phyloP scores from a whole-genome alignment of 176 grass and related monocot species.

The Melocanna baccifera region DNA sequence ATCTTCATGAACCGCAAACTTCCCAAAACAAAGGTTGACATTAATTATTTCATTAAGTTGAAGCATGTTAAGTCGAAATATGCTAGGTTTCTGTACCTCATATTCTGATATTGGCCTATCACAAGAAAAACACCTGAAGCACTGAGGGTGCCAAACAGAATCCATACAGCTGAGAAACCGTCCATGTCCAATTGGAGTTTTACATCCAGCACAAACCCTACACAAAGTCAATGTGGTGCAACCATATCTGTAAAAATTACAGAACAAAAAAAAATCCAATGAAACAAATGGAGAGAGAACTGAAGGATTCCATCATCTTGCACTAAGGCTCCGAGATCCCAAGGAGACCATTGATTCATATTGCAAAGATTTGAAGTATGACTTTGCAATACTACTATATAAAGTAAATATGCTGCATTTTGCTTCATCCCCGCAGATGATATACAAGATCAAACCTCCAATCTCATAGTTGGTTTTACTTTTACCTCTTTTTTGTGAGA shows the following conservation, averaged over 20 bases:
- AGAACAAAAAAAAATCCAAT: neutral
- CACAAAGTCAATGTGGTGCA: constrained; percentile 24
- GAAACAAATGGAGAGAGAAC: neutral
- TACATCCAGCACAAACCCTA: constrained; percentile 86
- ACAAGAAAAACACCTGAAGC: constrained; percentile 68
- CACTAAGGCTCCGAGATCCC: constrained; percentile 1
- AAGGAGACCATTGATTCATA: constrained; percentile 1
- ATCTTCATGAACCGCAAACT: constrained; percentile 75
- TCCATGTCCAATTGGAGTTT: constrained; percentile 56
- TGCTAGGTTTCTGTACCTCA: constrained; percentile 59
- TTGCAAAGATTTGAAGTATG: constrained; percentile 14
- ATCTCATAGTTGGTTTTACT: neutral
- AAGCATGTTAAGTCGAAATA: constrained; percentile 17
- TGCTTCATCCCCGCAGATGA: neutral
- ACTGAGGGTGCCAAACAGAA: constrained; percentile 81
- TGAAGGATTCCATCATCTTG: neutral
- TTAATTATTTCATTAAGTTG: constrained; percentile 17
- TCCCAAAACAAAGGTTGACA: neutral
- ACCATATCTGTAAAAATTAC: constrained; percentile 20
- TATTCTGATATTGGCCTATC: constrained; percentile 72
- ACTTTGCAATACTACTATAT: constrained; percentile 10
- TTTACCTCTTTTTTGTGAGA: neutral
- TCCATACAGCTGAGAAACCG: constrained; percentile 71
- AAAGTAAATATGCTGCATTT: neutral
- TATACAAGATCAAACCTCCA: neutral